Base-by-base conservation (phyloP, 2,329 filamentous ascomycete species). In the Colletotrichum kahawae region DNA sequence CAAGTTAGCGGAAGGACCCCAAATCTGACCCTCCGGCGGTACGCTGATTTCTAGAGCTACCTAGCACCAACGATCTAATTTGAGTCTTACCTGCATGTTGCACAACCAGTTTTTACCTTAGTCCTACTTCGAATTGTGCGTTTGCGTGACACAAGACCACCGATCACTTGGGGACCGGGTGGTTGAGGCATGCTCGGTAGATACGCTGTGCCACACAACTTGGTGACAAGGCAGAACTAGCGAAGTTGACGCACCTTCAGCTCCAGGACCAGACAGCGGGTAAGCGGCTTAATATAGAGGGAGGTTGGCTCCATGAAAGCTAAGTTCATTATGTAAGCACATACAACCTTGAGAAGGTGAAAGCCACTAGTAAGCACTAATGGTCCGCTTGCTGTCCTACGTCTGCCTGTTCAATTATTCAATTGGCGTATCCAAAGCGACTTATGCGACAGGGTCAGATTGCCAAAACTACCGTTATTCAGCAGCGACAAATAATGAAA, bases 41-140 rank as follows among this genome's bases (percentile, higher is more conserved):
- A 36, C 5, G 12, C 38, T 24, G 18, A 14, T 3, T 6, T 36
- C 18, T 48, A 66, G 70, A 75, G 68, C 78, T 21, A 21, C 21
- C 21, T 75, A 65, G 78, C 48, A 59, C 43, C 62, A 33, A 67
- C 77, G 65, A 70, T 74, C 62, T 78, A 62, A 36, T 70, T 71
- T 64, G 27, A 29, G 69, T 82, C 83, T 82, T 24, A 86, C 85
- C 84, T 84, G 83, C 85, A 87, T 67, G 85, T 87, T 78, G 75
- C 78, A 78, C 85, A 87, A 63, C 85, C 85, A 16, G 84, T 86
- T 74, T 86, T 87, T 18, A 85, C 84, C 69, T 86, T 86, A 21
- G 80, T 77, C 78, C 77, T 78, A 76, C 74, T 51, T 79, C 78
- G 29, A 59, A 77, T 79, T 59, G 76, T 82, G 75, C 79, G 79